Percentiles rank a stretch among this genome's conserved stretches.
Conservation (phyloP, 2,329 filamentous ascomycete genomes). For the Myriangium duriaei region DNA sequence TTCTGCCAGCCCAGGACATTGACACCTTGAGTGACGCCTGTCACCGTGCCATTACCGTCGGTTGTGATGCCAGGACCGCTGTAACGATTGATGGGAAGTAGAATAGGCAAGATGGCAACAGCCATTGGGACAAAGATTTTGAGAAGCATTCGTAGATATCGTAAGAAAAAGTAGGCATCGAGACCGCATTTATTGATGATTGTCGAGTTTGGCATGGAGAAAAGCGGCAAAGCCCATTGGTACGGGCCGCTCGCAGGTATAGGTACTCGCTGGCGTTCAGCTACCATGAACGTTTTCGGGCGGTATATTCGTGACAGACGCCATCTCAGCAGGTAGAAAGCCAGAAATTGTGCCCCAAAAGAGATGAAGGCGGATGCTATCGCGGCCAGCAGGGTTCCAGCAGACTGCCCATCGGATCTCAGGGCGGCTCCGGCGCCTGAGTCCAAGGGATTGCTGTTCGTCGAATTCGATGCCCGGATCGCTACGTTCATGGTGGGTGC, state of each 20-base stretch:
- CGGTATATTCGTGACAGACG: slow-evolving; percentile 64
- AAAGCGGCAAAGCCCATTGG: slow-evolving; percentile 45
- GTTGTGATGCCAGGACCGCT: slow-evolving; percentile 45
- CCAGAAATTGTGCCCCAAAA: slow-evolving; percentile 39
- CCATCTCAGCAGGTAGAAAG: slow-evolving; percentile 67
- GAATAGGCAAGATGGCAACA: slow-evolving; percentile 64
- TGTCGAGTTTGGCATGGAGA: slow-evolving; percentile 60
- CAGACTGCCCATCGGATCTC: slow-evolving; percentile 14
- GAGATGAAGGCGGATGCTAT: slow-evolving; percentile 22
- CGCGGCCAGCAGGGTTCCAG: slow-evolving; percentile 26
- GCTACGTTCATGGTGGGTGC: too few species aligned
- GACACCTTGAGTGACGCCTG: slow-evolving; percentile 61
- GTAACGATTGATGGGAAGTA: slow-evolving; percentile 72
- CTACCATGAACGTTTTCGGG: slow-evolving; percentile 79
- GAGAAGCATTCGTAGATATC: slow-evolving; percentile 74
- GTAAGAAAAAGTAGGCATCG: slow-evolving; percentile 93
- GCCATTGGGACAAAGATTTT: slow-evolving; percentile 85
- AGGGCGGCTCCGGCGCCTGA: slow-evolving; percentile 2
- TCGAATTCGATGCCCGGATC: too few species aligned
- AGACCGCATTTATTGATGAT: slow-evolving; percentile 92
- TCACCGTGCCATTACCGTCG: slow-evolving; percentile 34
- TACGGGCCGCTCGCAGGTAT: slow-evolving; percentile 50
- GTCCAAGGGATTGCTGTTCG: too few species aligned
- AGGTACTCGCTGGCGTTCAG: slow-evolving; percentile 71
- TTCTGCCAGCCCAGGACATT: slow-evolving; percentile 85